These are phyloP conservation scores for Drechmeria coniospora DNA, from an alignment of 2,329 filamentous ascomycete species.

Conservation along the genomic window DNA sequence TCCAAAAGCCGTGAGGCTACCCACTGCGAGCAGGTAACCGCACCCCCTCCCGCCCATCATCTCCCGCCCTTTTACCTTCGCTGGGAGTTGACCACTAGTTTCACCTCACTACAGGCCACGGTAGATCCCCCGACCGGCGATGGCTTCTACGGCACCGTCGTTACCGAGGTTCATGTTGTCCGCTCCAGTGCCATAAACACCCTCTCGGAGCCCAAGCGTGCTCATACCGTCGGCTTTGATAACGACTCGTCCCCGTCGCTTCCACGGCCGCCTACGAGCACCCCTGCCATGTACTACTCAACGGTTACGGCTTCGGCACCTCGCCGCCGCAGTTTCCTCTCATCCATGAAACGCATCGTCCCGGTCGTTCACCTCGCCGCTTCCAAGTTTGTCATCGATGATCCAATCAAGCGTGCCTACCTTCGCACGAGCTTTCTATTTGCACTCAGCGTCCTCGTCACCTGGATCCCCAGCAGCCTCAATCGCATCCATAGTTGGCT, in stretches of 20 bases:
- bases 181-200: slow-evolving; percentile 7
- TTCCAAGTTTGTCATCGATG: slow-evolving; percentile 22
- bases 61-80: no score
- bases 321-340: slow-evolving; percentile 2
- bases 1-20: slow-evolving; percentile 15
- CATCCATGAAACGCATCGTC: slow-evolving; percentile 5
- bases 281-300: slow-evolving; percentile 17
- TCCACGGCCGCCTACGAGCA: background rate
- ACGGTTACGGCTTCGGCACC: slow-evolving; percentile 13
- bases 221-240: slow-evolving; percentile 10
- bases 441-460: slow-evolving; percentile 43
- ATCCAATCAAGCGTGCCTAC: slow-evolving; percentile 45
- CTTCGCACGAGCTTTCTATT: slow-evolving; percentile 46
- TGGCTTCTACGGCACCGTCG: slow-evolving; percentile 33
- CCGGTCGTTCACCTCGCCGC: slow-evolving; percentile 15
- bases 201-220: slow-evolving; percentile 10
- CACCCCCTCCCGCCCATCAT: background rate
- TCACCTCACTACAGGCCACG: background rate
- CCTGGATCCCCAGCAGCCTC: slow-evolving; percentile 52
- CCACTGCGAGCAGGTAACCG: slow-evolving; percentile 17
- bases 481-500: slow-evolving; percentile 59
- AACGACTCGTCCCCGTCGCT: slow-evolving; percentile 2
- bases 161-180: slow-evolving; percentile 34
- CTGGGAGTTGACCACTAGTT: background rate
- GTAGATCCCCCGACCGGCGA: slow-evolving; percentile 3